These are phyloP conservation scores for Stemphylium lycopersici DNA, from an alignment of 2,329 filamentous ascomycete genomes.

Conservation along the genomic window DNA sequence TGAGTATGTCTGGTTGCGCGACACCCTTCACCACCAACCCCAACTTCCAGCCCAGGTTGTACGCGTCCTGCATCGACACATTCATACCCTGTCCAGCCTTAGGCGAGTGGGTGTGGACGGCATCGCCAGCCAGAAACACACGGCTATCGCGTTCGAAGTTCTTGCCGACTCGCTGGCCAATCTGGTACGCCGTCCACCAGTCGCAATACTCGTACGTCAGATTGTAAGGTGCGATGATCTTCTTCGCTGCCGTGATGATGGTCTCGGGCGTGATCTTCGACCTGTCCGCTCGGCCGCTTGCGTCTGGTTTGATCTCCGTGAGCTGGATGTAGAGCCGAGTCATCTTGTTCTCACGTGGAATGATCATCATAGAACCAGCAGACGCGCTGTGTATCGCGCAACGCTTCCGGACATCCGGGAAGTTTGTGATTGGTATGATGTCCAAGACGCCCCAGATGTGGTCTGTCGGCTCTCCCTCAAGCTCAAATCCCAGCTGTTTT, in stretches of 20 bases:
- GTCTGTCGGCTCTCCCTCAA: conserved; percentile 63
- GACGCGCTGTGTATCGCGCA: conserved; percentile 64
- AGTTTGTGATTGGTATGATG: conserved; percentile 62
- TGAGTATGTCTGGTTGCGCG: conserved; percentile 51
- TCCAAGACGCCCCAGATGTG: conserved; percentile 62
- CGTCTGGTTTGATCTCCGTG: conserved; percentile 54
- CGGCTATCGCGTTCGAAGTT: conserved; percentile 63
- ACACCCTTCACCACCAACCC: conserved; percentile 55
- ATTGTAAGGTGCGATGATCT: conserved; percentile 70
- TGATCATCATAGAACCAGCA: conserved; percentile 67
- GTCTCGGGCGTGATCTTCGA: conserved; percentile 67
- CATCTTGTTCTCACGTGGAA: conserved; percentile 67
- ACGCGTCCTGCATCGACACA: conserved; percentile 70
- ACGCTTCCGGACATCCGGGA: conserved; percentile 64
- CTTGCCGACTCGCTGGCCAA: conserved; percentile 68
- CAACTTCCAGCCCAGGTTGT: conserved; percentile 65
- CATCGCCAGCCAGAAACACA: conserved; percentile 74
- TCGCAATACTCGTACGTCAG: conserved; percentile 68
- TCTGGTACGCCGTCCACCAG: conserved; percentile 73
- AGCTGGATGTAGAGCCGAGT: conserved; percentile 71
- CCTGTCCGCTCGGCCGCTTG: conserved; percentile 59
- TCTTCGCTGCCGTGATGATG: conserved; percentile 68
- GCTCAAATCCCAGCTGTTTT: conserved; percentile 61
- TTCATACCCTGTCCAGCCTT: conserved; percentile 77
- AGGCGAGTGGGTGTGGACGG: conserved; percentile 63